A percentile compares a stretch with the other conserved stretches of the same genome.
Evolutionary conservation across 1,284 basidiomycete genomes (phyloP).

Genomic region (Testicularia cyperi): DNA sequence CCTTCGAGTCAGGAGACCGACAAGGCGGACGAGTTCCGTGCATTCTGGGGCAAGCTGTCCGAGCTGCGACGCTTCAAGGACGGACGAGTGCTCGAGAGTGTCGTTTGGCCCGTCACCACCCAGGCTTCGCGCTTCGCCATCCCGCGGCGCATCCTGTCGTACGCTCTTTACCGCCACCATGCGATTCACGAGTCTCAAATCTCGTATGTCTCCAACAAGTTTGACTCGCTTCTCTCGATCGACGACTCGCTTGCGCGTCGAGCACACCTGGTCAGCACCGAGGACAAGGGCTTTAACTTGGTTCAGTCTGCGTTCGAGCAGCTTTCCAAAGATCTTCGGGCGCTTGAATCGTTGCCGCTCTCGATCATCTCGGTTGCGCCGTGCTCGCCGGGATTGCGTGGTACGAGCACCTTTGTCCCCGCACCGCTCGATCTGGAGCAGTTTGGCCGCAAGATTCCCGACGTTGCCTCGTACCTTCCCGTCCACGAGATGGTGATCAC

Average conservation of each 20-base stretch:
- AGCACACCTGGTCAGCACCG: conserved; percentile 59
- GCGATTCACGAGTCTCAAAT: conserved; percentile 66
- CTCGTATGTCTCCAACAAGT: conserved; percentile 65
- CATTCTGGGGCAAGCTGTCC: conserved; percentile 87
- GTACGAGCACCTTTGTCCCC: conserved; percentile 75
- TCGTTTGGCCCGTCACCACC: conserved; percentile 73
- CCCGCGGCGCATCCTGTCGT: conserved; percentile 72
- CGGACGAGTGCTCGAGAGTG: conserved; percentile 85
- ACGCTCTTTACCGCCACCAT: conserved; percentile 77
- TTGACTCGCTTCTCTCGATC: conserved; percentile 68
- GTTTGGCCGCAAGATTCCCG: conserved; percentile 55
- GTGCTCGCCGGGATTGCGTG: conserved; percentile 70
- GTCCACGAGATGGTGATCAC: conserved; percentile 63
- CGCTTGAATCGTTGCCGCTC: conserved; percentile 74
- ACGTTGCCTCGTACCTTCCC: conserved; percentile 61
- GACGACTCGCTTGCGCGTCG: conserved; percentile 40
- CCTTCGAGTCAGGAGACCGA: conserved; percentile 65
- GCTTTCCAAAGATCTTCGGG: conserved; percentile 76
- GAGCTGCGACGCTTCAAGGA: conserved; percentile 97
- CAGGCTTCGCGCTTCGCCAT: conserved; percentile 68
- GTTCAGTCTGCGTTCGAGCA: conserved; percentile 78
- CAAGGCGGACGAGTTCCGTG: conserved; percentile 69
- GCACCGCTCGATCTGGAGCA: conserved; percentile 64
- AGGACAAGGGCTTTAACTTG: conserved; percentile 68
- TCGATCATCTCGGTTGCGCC: conserved; percentile 74